Evolutionary conservation across 208 protist species (phyloP).

Genomic region (Trypanosoma rangeli): DNA sequence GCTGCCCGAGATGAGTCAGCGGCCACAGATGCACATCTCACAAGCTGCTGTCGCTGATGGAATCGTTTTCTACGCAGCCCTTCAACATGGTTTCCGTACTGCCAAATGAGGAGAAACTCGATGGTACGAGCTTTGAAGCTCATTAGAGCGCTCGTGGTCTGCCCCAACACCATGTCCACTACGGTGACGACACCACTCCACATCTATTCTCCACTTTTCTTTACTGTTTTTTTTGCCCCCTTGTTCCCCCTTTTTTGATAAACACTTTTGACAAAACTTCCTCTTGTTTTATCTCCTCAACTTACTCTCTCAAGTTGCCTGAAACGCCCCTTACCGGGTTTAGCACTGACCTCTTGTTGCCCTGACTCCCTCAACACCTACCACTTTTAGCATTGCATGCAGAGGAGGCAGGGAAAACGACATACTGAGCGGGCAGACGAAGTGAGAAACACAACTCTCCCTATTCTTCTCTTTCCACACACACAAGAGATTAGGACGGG

Average conservation of each 20-base stretch:
- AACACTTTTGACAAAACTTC: background rate
- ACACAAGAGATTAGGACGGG: no score
- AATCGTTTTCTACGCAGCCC: background rate
- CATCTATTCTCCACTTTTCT: slow-evolving; percentile 3
- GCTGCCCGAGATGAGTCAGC: background rate
- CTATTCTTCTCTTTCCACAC: no score
- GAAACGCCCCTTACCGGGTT: background rate
- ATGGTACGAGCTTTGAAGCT: background rate
- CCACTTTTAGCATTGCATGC: background rate
- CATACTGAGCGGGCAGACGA: background rate
- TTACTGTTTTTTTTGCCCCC: background rate
- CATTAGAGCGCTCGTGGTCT: background rate
- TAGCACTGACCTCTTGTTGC: background rate
- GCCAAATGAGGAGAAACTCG: slow-evolving; percentile 8
- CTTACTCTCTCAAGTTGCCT: background rate
- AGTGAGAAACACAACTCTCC: background rate
- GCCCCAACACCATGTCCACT: background rate
- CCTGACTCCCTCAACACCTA: background rate
- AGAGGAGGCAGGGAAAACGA: background rate
- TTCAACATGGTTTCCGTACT: slow-evolving; percentile 5
- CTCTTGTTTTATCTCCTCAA: background rate
- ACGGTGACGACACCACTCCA: background rate
- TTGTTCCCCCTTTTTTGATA: background rate
- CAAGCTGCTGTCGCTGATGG: background rate
- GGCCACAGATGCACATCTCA: background rate